Conservation (phyloP, 306 rosid species). For the Amphicarpaea edgeworthii region DNA sequence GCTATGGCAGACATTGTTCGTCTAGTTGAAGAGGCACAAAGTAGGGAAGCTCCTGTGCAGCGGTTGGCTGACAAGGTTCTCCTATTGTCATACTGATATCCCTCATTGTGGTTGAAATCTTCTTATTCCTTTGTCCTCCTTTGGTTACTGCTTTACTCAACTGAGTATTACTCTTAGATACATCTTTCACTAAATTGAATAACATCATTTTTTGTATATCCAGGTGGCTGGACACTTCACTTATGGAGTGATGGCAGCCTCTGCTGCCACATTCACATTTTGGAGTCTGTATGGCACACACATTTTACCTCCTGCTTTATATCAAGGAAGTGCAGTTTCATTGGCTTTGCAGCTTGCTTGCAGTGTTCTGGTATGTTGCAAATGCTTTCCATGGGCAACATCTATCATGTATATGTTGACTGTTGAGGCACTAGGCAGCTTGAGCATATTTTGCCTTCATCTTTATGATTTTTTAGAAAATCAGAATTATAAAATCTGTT, state of each 20-base stretch:
- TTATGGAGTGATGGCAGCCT: slow-evolving; percentile 92
- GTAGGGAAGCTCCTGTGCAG: slow-evolving; percentile 95
- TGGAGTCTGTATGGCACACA: slow-evolving; percentile 83
- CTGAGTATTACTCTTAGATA: slow-evolving; percentile 3
- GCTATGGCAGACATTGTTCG: slow-evolving; percentile 90
- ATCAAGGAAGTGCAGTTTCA: slow-evolving; percentile 84
- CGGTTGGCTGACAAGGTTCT: slow-evolving; percentile 97
- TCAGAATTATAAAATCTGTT: slow-evolving; percentile 8
- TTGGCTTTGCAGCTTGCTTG: slow-evolving; percentile 97
- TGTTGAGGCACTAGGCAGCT: slow-evolving; percentile 32
- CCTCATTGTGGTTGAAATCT: background rate
- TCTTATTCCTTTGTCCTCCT: background rate
- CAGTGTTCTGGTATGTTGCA: slow-evolving; percentile 86
- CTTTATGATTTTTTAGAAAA: slow-evolving; percentile 26
- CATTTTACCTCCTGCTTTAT: slow-evolving; percentile 69
- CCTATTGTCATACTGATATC: background rate
- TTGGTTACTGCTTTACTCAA: background rate
- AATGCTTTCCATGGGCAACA: background rate
- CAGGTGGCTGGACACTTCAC: slow-evolving; percentile 98
- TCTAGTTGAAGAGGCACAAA: slow-evolving; percentile 96
- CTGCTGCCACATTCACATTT: slow-evolving; percentile 82
- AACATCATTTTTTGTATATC: slow-evolving; percentile 41
- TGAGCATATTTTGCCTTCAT: slow-evolving; percentile 4
- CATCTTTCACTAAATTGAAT: slow-evolving; percentile 25
- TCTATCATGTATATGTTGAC: background rate